A percentile compares a stretch with the other conserved stretches of the same genome.
phyloP scores from a whole-genome alignment of 148 eudicot species.

The Linanthus parryae region DNA sequence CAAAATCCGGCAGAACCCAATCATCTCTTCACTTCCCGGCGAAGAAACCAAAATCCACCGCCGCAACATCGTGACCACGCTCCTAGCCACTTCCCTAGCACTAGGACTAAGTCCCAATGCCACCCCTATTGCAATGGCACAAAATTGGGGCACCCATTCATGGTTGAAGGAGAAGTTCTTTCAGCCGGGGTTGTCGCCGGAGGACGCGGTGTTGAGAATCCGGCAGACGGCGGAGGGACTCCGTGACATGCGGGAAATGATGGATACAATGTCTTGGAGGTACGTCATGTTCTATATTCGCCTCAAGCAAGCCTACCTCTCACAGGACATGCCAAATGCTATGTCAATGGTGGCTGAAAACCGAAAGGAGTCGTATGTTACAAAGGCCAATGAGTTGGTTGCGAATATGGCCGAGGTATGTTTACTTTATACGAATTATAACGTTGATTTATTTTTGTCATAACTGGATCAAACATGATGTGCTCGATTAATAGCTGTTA shows the following conservation, averaged over 20 bases:
- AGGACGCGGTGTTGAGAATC: slow-evolving; percentile 65
- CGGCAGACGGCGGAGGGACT: slow-evolving; percentile 73
- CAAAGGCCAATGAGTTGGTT: slow-evolving; percentile 69
- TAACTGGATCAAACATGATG: not conserved
- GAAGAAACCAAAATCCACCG: slow-evolving; percentile 22
- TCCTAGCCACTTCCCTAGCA: slow-evolving; percentile 43
- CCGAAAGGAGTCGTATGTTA: slow-evolving; percentile 37
- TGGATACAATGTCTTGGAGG: slow-evolving; percentile 91
- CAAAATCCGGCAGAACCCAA: slow-evolving; percentile 9
- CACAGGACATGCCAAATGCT: slow-evolving; percentile 65
- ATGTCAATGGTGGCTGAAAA: slow-evolving; percentile 41
- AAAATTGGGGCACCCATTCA: slow-evolving; percentile 81
- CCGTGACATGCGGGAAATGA: slow-evolving; percentile 64
- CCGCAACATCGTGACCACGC: slow-evolving; percentile 34
- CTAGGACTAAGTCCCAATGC: slow-evolving; percentile 21
- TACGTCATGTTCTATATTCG: slow-evolving; percentile 68
- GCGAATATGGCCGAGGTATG: slow-evolving; percentile 80
- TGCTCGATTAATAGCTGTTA: too few species aligned
- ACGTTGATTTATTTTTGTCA: not conserved
- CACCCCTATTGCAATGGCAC: slow-evolving; percentile 43
- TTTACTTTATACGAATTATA: not conserved
- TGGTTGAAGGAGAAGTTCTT: slow-evolving; percentile 62
- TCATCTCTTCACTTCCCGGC: slow-evolving; percentile 17
- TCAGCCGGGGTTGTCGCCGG: slow-evolving; percentile 76
- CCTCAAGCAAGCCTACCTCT: slow-evolving; percentile 60